Evolutionary conservation across 192 early-diverging fungal species (phyloP).

Genomic region (Neocallimastix lanati): DNA sequence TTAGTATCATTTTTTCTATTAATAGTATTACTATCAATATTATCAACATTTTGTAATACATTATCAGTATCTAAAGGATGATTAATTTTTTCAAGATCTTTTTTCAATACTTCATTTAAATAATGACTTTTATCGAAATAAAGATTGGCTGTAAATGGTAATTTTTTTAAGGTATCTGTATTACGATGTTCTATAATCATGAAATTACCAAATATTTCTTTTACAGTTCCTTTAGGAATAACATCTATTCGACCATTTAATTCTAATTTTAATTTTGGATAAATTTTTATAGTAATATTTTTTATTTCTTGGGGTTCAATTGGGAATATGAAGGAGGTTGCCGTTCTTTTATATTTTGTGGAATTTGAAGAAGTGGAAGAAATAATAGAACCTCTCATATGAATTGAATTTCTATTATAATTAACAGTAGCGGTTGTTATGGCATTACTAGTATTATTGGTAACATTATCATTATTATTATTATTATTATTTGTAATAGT

Average conservation of each 20-base stretch:
- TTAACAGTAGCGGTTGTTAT: too few relatives aligned
- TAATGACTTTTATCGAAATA: background rate
- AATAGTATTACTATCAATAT: too few relatives aligned
- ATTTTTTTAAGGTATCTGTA: background rate
- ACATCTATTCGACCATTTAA: background rate
- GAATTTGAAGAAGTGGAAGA: background rate
- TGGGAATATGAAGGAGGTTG: conserved; percentile 42
- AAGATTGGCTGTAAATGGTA: background rate
- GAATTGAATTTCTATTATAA: background rate
- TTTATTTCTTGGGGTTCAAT: too few relatives aligned
- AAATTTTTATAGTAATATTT: too few relatives aligned
- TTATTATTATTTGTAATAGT: too few relatives aligned
- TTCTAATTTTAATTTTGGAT: conserved; percentile 5
- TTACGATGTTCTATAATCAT: too few relatives aligned
- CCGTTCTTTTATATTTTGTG: conserved; percentile 29
- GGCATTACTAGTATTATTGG: too few relatives aligned
- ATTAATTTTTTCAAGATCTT: background rate
- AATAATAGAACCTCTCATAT: background rate
- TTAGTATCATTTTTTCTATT: too few relatives aligned
- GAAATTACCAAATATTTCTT: background rate
- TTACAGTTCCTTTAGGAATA: background rate
- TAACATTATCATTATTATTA: too few relatives aligned
- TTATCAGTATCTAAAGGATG: too few relatives aligned
- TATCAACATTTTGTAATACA: too few relatives aligned
- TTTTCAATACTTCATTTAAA: background rate